Conservation (phyloP, 805 yeast species). For the Priceomyces fermenticarens region DNA sequence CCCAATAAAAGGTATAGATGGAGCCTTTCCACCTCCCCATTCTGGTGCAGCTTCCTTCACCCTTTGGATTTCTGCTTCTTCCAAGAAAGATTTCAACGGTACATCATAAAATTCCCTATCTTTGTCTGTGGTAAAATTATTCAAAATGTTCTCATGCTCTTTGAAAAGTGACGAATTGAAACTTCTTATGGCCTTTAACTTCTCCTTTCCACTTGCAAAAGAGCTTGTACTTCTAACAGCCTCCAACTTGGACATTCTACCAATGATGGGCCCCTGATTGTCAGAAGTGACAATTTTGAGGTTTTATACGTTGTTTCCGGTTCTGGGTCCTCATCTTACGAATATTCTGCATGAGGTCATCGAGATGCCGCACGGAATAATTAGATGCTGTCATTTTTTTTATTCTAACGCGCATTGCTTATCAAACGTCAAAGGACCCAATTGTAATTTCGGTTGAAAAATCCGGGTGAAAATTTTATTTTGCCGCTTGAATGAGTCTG, state of each 20-base stretch:
- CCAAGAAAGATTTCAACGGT: constrained; percentile 5
- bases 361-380: no score
- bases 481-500: no score
- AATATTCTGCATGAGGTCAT: no score
- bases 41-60: constrained; percentile 4
- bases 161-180: constrained; percentile 4
- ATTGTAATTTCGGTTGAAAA: no score
- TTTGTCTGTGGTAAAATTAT: constrained; percentile 5
- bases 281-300: no score
- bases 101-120: constrained; percentile 3
- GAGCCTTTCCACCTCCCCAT: constrained; percentile 5
- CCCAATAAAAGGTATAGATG: constrained; percentile 5
- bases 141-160: constrained; percentile 5
- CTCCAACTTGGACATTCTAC: constrained; percentile 3
- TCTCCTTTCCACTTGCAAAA: background rate
- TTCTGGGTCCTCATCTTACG: no score
- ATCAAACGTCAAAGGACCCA: no score
- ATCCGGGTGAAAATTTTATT: no score
- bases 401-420: no score
- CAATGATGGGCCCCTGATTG: no score
- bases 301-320: no score
- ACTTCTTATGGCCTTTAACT: constrained; percentile 7
- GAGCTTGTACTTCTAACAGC: constrained; percentile 5
- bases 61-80: constrained; percentile 8
- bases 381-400: no score